These are phyloP conservation scores for Coemansia sp. DNA, from an alignment of 192 early-diverging fungal species.

Conservation along the genomic window DNA sequence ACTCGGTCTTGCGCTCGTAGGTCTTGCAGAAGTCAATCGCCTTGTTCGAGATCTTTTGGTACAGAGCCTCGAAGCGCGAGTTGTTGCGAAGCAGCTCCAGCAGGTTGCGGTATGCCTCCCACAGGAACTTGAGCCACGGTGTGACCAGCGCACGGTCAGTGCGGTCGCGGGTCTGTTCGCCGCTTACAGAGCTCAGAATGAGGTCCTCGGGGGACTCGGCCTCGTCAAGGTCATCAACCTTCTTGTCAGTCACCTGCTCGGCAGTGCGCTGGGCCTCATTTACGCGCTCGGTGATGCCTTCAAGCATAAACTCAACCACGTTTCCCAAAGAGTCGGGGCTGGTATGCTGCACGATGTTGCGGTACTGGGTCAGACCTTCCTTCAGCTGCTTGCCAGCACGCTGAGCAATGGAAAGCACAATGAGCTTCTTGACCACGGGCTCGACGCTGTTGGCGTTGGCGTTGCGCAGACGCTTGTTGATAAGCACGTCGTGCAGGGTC, in stretches of 20 bases:
- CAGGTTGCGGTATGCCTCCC: slow-evolving; percentile 99
- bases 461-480: slow-evolving; percentile 83
- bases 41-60: slow-evolving; percentile 87
- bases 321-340: slow-evolving; percentile 86
- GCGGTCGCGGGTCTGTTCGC: slow-evolving; percentile 92
- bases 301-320: slow-evolving; percentile 86
- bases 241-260: slow-evolving; percentile 80
- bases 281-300: slow-evolving; percentile 83
- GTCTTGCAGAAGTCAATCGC: slow-evolving; percentile 96
- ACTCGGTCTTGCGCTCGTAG: slow-evolving; percentile 96
- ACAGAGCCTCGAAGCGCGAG: slow-evolving; percentile 87
- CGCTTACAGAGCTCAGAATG: slow-evolving; percentile 91
- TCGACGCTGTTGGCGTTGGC: slow-evolving; percentile 79
- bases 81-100: slow-evolving; percentile 98
- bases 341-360: slow-evolving; percentile 96
- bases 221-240: slow-evolving; percentile 94
- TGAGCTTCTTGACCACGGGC: slow-evolving; percentile 91
- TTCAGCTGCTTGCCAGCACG: slow-evolving; percentile 89
- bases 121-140: slow-evolving; percentile 98
- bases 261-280: slow-evolving; percentile 88
- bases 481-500: slow-evolving; percentile 89
- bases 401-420: slow-evolving; percentile 85
- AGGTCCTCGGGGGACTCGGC: slow-evolving; percentile 96
- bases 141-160: slow-evolving; percentile 98
- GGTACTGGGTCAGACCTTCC: slow-evolving; percentile 96